A percentile compares a stretch with the other conserved stretches of the same genome.
phyloP scores from a whole-genome alignment of 2,329 filamentous ascomycete genomes.

The Cyclaneusma minus region DNA sequence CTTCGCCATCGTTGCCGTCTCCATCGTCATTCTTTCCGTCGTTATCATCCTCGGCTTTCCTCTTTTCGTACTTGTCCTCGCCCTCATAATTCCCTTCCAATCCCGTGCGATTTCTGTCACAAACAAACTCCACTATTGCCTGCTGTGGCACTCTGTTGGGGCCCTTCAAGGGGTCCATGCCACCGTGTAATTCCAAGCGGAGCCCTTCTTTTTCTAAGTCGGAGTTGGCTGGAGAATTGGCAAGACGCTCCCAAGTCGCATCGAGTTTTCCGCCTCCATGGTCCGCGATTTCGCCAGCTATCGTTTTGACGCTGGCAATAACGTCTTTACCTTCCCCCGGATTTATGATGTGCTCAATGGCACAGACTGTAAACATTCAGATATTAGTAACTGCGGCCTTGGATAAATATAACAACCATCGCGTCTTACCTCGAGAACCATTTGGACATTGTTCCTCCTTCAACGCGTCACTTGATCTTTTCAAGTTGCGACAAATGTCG shows the following conservation, averaged over 20 bases:
- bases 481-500: slow-evolving; percentile 57
- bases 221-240: slow-evolving; percentile 42
- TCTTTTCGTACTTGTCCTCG: slow-evolving; percentile 35
- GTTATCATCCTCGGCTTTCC: slow-evolving; percentile 13
- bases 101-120: slow-evolving; percentile 57
- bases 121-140: slow-evolving; percentile 74
- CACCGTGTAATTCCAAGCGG: slow-evolving; percentile 50
- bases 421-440: slow-evolving; percentile 49
- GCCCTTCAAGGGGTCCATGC: slow-evolving; percentile 34
- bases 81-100: slow-evolving; percentile 52
- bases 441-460: slow-evolving; percentile 48
- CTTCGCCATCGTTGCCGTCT: slow-evolving; percentile 14
- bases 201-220: slow-evolving; percentile 60
- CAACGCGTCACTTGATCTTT: slow-evolving; percentile 38
- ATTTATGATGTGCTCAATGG: slow-evolving; percentile 44
- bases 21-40: slow-evolving; percentile 16
- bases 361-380: slow-evolving; percentile 45
- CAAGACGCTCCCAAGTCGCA: slow-evolving; percentile 49
- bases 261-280: slow-evolving; percentile 45
- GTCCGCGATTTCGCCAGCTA: slow-evolving; percentile 55
- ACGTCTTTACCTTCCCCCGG: slow-evolving; percentile 29
- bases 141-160: slow-evolving; percentile 44
- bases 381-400: slow-evolving; percentile 5
- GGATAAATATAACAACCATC: too few species aligned
- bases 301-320: slow-evolving; percentile 46